phyloP scores from a whole-genome alignment of 495 filamentous ascomycete species.

The Apodospora peruviana region DNA sequence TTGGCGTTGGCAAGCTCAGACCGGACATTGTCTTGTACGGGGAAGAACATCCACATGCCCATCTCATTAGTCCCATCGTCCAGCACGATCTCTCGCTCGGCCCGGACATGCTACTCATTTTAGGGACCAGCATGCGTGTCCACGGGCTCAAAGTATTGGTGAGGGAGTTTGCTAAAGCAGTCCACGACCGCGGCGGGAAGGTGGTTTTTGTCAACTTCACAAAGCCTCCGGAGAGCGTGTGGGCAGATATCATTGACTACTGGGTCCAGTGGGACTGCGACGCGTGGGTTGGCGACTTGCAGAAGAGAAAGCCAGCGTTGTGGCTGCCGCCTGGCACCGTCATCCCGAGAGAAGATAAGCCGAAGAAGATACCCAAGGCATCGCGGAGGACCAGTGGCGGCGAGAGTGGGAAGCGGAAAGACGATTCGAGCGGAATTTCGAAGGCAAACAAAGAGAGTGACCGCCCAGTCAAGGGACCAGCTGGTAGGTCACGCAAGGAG shows the following conservation, averaged over 20 bases:
- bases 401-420: conserved; percentile 23
- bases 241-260: conserved; percentile 63
- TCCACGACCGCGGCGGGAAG: conserved; percentile 57
- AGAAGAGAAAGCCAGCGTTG: conserved; percentile 46
- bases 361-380: conserved; percentile 21
- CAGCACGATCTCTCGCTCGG: conserved; percentile 56
- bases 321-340: conserved; percentile 45
- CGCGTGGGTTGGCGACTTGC: conserved; percentile 59
- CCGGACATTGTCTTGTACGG: conserved; percentile 68
- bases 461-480: neutral
- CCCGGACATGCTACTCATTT: conserved; percentile 60
- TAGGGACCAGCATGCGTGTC: conserved; percentile 64
- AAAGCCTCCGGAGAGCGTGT: conserved; percentile 60
- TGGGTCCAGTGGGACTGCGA: conserved; percentile 70
- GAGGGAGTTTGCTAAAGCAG: conserved; percentile 63
- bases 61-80: conserved; percentile 54
- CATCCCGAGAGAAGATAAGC: conserved; percentile 27
- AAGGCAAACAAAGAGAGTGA: conserved; percentile 15
- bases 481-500: too few species aligned
- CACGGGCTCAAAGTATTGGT: conserved; percentile 64
- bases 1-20: conserved; percentile 56
- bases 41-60: conserved; percentile 62
- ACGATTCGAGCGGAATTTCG: conserved; percentile 12
- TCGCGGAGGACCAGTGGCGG: conserved; percentile 20
- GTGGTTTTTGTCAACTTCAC: conserved; percentile 67